These are phyloP conservation scores for Candolleomyces efflorescens DNA, from an alignment of 768 basidiomycete genomes.

Conservation along the genomic window DNA sequence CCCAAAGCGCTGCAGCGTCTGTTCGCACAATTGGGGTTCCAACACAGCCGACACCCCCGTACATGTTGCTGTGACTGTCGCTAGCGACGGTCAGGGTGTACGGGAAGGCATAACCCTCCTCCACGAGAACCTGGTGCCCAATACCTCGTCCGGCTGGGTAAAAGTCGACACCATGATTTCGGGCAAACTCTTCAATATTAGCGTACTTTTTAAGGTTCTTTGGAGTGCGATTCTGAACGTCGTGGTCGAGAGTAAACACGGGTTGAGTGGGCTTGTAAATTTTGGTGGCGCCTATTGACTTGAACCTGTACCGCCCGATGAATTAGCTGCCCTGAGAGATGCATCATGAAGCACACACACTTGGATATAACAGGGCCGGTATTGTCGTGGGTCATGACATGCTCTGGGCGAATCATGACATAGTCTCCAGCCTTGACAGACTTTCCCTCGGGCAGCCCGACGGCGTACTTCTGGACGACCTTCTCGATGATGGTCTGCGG, in stretches of 20 bases:
- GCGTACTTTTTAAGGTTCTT: slow-evolving; percentile 94
- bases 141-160: slow-evolving; percentile 98
- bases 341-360: slow-evolving; percentile 40
- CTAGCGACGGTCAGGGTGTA: slow-evolving; percentile 93
- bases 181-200: slow-evolving; percentile 86
- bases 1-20: slow-evolving; percentile 94
- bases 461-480: slow-evolving; percentile 94
- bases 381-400: slow-evolving; percentile 99
- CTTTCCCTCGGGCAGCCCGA: slow-evolving; percentile 79
- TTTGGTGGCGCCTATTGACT: slow-evolving; percentile 85
- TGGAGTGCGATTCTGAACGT: slow-evolving; percentile 90
- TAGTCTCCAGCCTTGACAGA: slow-evolving; percentile 93
- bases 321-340: neutral
- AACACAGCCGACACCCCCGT: slow-evolving; percentile 95
- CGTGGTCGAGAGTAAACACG: slow-evolving; percentile 97
- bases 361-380: slow-evolving; percentile 98
- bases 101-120: slow-evolving; percentile 98
- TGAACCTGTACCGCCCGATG: slow-evolving; percentile 57
- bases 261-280: slow-evolving; percentile 80
- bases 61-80: slow-evolving; percentile 98
- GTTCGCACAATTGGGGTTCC: slow-evolving; percentile 97
- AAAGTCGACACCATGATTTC: slow-evolving; percentile 83
- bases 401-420: slow-evolving; percentile 98
- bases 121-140: slow-evolving; percentile 95
- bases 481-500: slow-evolving; percentile 96